A percentile compares a stretch with the other conserved stretches of the same genome.
Evolutionary conservation across 139 green algal species (phyloP).

Genomic region (Closterium sp.): DNA sequence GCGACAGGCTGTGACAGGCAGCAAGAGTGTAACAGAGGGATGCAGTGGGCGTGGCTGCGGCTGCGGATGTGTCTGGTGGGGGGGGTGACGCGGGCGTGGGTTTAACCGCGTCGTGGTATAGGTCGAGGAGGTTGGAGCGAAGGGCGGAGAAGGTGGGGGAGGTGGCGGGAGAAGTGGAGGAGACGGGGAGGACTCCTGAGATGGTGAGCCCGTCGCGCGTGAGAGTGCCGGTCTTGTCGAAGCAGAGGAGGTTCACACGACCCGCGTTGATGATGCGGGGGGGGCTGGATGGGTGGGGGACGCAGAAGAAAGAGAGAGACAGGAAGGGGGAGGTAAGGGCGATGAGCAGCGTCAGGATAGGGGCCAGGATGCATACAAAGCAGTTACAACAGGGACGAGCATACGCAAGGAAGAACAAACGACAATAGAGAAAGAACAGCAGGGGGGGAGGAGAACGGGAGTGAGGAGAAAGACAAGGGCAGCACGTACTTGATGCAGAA

Average conservation of each 20-base stretch:
- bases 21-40: constrained; percentile 17
- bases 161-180: not conserved
- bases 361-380: not conserved
- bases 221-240: constrained; percentile 38
- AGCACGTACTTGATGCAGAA: constrained; percentile 4
- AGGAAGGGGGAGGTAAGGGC: not conserved
- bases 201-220: constrained; percentile 17
- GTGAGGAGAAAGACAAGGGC: not conserved
- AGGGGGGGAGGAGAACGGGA: no score
- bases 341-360: no score
- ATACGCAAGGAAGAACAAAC: not conserved
- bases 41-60: not conserved
- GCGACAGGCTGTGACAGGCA: constrained; percentile 24
- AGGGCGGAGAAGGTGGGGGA: not conserved
- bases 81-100: not conserved
- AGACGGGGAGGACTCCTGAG: not conserved
- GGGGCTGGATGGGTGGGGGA: not conserved
- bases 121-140: not conserved
- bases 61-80: not conserved
- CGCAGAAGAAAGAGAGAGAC: not conserved
- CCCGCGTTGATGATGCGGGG: constrained; percentile 30
- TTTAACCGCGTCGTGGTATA: not conserved
- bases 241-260: constrained; percentile 14
- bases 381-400: not conserved
- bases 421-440: not conserved